Base-by-base conservation (phyloP, 139 green algal species). In the Mychonastes homosphaera region DNA sequence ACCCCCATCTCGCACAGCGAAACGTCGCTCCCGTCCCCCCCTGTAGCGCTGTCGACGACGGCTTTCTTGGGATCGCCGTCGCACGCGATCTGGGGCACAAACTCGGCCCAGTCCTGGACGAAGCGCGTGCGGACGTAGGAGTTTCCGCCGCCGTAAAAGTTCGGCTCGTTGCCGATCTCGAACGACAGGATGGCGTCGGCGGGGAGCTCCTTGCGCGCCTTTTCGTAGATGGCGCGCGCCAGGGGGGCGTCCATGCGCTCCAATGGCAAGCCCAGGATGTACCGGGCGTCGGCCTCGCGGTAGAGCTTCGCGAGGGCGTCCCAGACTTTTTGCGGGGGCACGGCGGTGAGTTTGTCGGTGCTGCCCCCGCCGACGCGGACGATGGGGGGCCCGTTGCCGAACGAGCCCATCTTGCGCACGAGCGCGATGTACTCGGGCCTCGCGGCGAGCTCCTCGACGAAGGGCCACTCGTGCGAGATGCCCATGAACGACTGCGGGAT, bases 121-220 rank as follows among this genome's bases (percentile, higher is more conserved):
- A 61, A 61, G 61, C 39, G 47, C 50, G 40, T 56, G 50, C 48
- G 48, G 21, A 61, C 26, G 24, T 67, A 67, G 23, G 60, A 26
- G 18, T 59, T 19, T 0, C 23, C 59, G 27, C 47, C 35, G 4
- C 41, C 47, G 43, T 54, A 59, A 6, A 53, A 67, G 35, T 59
- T 67, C 8, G 60, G 60, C 60, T 67, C 61, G 38, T 67, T 67
- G 6, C 61, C 61, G 24, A 67, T 54, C 23, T 67, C 61, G 47
- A 52, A 54, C 0, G 29, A 30, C 28, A 55, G 12, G 40, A 67
- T 55, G 5, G 26, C 27, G 3, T 53, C 51, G 23, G 50, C 38
- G 3, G 50, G 61, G 30, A 67, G 41, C 19, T 21, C 33, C 2
- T 16, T 16, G 23, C 30, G 26, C 2, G 51, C 51, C 9, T 12